phyloP scores from a whole-genome alignment of 2,329 filamentous ascomycete genomes.

The Penicillium sp. region DNA sequence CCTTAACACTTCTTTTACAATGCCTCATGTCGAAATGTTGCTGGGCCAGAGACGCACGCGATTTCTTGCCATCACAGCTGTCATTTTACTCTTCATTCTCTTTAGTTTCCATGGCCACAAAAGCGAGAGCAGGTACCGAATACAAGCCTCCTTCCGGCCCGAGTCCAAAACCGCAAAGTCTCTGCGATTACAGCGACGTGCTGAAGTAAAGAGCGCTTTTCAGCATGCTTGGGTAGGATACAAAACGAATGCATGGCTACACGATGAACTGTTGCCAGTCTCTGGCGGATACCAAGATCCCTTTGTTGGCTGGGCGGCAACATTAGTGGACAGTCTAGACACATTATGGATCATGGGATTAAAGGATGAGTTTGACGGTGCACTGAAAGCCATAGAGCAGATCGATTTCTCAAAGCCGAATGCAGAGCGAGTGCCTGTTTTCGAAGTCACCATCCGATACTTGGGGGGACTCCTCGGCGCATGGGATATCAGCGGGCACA shows the following conservation, averaged over 20 bases:
- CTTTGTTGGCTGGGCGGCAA: constrained; percentile 83
- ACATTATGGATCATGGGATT: constrained; percentile 84
- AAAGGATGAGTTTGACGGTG: constrained; percentile 70
- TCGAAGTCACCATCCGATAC: constrained; percentile 84
- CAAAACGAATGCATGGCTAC: constrained; percentile 70
- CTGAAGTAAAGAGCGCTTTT: constrained; percentile 64
- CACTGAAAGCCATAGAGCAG: constrained; percentile 59
- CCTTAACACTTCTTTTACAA: neutral
- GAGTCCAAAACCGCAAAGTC: constrained; percentile 1
- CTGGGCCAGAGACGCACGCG: constrained; percentile 1
- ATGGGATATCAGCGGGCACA: constrained; percentile 71
- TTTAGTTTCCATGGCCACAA: neutral
- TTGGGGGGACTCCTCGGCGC: constrained; percentile 77
- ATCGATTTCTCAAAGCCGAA: constrained; percentile 75
- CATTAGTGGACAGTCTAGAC: constrained; percentile 70
- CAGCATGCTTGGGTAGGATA: constrained; percentile 75
- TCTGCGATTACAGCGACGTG: neutral
- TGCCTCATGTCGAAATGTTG: neutral
- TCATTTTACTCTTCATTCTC: neutral
- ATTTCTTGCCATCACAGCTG: neutral
- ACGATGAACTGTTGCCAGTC: constrained; percentile 78
- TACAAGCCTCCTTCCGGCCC: neutral
- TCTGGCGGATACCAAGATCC: constrained; percentile 64
- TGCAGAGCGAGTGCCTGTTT: constrained; percentile 66
- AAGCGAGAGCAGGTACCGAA: neutral